Conservation (phyloP, 768 basidiomycete genomes). For the Pholiota conissans region DNA sequence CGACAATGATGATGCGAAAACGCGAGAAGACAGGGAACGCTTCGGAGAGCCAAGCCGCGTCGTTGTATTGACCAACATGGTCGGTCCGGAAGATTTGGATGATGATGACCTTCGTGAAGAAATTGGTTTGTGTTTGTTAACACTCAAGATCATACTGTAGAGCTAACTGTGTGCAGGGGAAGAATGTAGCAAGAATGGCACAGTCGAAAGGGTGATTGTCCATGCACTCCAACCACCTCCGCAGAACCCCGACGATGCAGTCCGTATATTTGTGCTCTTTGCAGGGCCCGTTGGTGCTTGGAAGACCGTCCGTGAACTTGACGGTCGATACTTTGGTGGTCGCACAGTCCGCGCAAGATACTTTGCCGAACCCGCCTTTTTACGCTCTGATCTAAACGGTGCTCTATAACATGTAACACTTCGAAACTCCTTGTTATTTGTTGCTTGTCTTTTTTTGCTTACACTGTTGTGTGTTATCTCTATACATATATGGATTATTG, state of each 20-base stretch:
- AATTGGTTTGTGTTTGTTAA: slow-evolving; percentile 54
- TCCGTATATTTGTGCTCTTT: slow-evolving; percentile 91
- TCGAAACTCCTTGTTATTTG: too few species aligned
- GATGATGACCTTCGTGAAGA: slow-evolving; percentile 86
- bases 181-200: slow-evolving; percentile 88
- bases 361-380: slow-evolving; percentile 64
- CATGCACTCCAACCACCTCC: slow-evolving; percentile 75
- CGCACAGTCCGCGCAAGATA: slow-evolving; percentile 80
- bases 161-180: slow-evolving; percentile 60
- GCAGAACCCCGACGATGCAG: slow-evolving; percentile 68
- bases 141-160: background rate
- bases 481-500: slow-evolving; percentile 16
- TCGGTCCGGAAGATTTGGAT: slow-evolving; percentile 77
- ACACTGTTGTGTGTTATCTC: background rate
- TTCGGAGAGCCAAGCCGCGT: slow-evolving; percentile 92
- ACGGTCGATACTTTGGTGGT: slow-evolving; percentile 92
- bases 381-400: slow-evolving; percentile 48
- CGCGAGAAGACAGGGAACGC: slow-evolving; percentile 72
- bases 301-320: slow-evolving; percentile 92
- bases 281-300: slow-evolving; percentile 92
- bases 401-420: slow-evolving; percentile 34
- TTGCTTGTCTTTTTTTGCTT: slow-evolving; percentile 3
- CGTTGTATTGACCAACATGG: slow-evolving; percentile 89
- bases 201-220: slow-evolving; percentile 86
- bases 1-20: slow-evolving; percentile 81